Base-by-base conservation (phyloP, 768 basidiomycete species). In the Suillus plorans region DNA sequence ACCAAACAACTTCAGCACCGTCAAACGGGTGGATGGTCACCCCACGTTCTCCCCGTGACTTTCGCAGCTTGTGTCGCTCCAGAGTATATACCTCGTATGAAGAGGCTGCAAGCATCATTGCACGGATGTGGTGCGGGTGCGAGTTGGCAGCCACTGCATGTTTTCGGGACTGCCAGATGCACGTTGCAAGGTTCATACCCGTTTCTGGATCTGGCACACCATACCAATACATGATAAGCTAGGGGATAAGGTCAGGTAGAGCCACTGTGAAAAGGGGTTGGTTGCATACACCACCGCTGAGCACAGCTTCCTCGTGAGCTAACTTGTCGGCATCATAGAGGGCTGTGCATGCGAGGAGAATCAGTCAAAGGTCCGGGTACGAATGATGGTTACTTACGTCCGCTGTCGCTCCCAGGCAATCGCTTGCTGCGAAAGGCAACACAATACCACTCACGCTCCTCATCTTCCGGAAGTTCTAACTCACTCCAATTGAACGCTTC, bases 171-270 rank as follows among this genome's bases (percentile, higher is more conserved):
- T 91, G 89, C 96, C 97, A 99, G 49, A 99, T 90, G 79, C 96
- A 98, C 20, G 95, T 97, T 9, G 96, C 95, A 62, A 97, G 86
- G 75, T 98, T 98, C 77, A 91, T 81, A 2, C 94, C 89, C 0
- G 91, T 91, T 44, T 81, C 74, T 58, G 83, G 83, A 69, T 92
- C 79, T 1, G 95, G 95, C 37, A 89, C 83, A 12, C 95, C 95
- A 69, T 95, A 96, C 96, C 97, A 98, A 75, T 98, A 98, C 73
- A 96, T 81, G 60, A 97, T 85, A 39, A 98, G 80, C 86, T 93
- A 47, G 57, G 44, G 25, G 52, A 41, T 65, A 22, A 20, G 37
- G 49, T 72, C 60, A 68, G 49, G 60, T 22, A 22, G 61, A 28
- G 45, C 34, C 41, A 52, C 28, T 57, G 55, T 61, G 36, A 16